Evolutionary conservation across 345 rosid genomes (phyloP).

Genomic region (Angophora floribunda): DNA sequence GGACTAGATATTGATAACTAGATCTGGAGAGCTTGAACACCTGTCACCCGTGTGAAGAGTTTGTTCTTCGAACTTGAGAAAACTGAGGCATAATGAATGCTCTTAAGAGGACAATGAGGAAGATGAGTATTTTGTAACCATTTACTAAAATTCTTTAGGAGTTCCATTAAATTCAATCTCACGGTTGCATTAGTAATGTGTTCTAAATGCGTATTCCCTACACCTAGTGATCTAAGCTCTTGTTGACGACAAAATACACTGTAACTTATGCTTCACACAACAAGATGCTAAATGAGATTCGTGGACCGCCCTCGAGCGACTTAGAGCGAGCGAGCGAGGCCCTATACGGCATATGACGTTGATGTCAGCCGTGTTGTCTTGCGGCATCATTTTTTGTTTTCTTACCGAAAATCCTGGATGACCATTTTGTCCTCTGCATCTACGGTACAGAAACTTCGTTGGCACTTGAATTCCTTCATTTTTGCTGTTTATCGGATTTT

Average conservation of each 20-base stretch:
- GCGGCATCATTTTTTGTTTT: background rate
- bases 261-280: background rate
- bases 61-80: too few relatives aligned
- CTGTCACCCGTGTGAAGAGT: background rate
- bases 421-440: fast-evolving
- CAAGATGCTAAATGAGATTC: background rate
- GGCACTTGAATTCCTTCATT: background rate
- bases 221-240: too few relatives aligned
- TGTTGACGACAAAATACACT: too few relatives aligned
- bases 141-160: too few relatives aligned
- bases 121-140: fast-evolving
- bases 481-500: background rate
- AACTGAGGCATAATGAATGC: background rate
- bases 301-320: background rate
- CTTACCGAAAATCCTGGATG: background rate
- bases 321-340: background rate
- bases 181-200: too few relatives aligned
- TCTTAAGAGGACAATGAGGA: background rate
- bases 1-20: background rate
- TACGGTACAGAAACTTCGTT: background rate
- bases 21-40: background rate
- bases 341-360: background rate
- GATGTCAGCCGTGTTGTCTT: background rate
- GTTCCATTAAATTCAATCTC: too few relatives aligned
- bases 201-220: too few relatives aligned